Evolutionary conservation across 2,329 filamentous ascomycete genomes (phyloP).

Genomic region (Hortaea werneckii): DNA sequence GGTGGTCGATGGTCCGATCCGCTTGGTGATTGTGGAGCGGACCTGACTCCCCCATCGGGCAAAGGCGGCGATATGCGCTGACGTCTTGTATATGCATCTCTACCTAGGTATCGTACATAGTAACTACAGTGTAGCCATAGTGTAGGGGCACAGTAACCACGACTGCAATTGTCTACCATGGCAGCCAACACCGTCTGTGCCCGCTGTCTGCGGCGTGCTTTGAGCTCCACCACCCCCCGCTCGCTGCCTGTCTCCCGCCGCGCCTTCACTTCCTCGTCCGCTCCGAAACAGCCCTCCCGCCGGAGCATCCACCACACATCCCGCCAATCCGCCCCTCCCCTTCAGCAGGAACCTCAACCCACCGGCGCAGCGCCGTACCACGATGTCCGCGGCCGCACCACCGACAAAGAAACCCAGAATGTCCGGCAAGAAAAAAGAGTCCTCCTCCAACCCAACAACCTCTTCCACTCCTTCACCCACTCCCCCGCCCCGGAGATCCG

Average conservation of each 20-base stretch:
- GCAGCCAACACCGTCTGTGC: conserved; percentile 4
- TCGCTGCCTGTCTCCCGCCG: not conserved
- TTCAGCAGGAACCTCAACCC: not conserved
- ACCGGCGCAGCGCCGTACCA: not conserved
- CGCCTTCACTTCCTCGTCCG: conserved; percentile 1
- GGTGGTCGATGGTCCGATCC: too few relatives aligned
- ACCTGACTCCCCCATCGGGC: not conserved
- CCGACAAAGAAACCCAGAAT: not conserved
- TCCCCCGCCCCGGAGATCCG: conserved; percentile 86
- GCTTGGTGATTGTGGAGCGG: too few relatives aligned
- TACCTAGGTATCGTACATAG: not conserved
- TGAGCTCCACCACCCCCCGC: not conserved
- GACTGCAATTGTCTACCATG: not conserved
- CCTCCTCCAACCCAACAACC: conserved; percentile 61
- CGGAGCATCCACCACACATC: conserved; percentile 4
- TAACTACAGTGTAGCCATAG: not conserved
- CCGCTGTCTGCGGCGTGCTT: conserved; percentile 3
- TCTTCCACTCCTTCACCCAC: conserved; percentile 85
- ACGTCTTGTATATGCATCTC: not conserved
- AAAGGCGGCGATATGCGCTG: not conserved
- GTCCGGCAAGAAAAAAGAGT: conserved; percentile 12
- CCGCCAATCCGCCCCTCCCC: not conserved
- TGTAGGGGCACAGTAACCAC: too few relatives aligned
- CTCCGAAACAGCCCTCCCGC: not conserved
- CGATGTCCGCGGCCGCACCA: not conserved